Evolutionary conservation across 2,329 filamentous ascomycete species (phyloP).

Genomic region (Cryphonectria radicalis): DNA sequence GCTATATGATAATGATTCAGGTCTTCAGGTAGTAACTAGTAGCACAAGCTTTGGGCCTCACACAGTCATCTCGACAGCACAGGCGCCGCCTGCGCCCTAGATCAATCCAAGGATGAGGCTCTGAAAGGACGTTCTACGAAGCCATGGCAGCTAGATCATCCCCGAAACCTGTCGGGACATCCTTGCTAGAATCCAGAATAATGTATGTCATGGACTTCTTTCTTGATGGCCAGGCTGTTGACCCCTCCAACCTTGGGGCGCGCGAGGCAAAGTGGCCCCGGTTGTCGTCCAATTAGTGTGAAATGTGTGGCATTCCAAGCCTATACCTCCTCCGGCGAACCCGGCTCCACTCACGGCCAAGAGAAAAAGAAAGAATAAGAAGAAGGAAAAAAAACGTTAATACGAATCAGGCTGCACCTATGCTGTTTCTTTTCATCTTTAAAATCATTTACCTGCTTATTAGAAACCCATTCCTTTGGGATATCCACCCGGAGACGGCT

Average conservation of each 20-base stretch:
- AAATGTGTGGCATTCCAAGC: not conserved
- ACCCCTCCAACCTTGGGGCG: not conserved
- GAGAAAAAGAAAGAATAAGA: not conserved
- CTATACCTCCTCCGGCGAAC: not conserved
- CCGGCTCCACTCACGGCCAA: not conserved
- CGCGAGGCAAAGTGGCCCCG: not conserved
- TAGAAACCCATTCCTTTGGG: not conserved
- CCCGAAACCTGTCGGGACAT: conserved; percentile 19
- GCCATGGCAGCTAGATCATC: not conserved
- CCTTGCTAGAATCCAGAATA: not conserved
- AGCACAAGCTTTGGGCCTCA: not conserved
- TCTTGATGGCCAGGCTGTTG: not conserved
- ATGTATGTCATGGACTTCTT: not conserved
- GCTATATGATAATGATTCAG: not conserved
- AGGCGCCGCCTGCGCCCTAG: conserved; percentile 2
- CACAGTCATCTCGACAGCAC: not conserved
- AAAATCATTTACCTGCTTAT: not conserved
- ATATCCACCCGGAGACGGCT: not conserved
- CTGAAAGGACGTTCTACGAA: not conserved
- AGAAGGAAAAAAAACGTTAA: not conserved
- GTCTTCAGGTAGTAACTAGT: not conserved
- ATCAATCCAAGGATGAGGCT: conserved; percentile 9
- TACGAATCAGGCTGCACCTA: not conserved
- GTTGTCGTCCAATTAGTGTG: not conserved
- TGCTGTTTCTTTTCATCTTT: not conserved